Base-by-base conservation (phyloP, 75 land plant genomes). In the Larix kaempferi region DNA sequence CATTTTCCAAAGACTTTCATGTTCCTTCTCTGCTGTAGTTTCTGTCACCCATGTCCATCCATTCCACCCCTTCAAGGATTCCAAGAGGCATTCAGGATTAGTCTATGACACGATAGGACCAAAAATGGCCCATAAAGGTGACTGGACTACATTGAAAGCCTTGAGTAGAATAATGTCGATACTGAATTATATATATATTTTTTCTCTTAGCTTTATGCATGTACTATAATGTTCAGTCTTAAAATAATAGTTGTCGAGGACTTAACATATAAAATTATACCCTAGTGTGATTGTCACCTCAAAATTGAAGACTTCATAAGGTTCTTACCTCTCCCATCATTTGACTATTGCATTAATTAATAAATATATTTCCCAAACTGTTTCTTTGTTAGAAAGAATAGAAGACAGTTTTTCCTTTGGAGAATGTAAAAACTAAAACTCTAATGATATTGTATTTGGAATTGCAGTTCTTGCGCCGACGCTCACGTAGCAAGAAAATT, bases 401-500 rank as follows among this genome's bases (percentile, higher is more conserved):
- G 33, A 29, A 16, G 15, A 69, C 21, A 39, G 10, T 14, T 17
- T 2, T 52, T 52, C 41, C 76, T 78, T 78, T 78, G 57, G 29
- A 4, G 56, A 49, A 73, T 25, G 8, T 52, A 54, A 44, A 37
- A 26, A 79, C 54, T 58, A 44, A n/a, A 26, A 79, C 54, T 58
- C 57, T 57, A 39, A 59, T 23, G 49, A 19, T 8, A 4, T 41
- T 81, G 25, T 60, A 15, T 74, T 26, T 81, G 59, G 55, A 81
- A 21, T 25, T 23, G 55, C 90, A 94, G 99, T 96, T 96, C 79
- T 82, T 96, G 88, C 86, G 98, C 49, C 89, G 91, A 78, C 91
- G 93, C 54, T 81, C 99, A 67, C 93, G 98, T 61, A 91, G 81
- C 86, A 96, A 96, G 91, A 96, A 94, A 65, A 84, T 96, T 64